Conservation (phyloP, 768 basidiomycete species). For the Termitomyces sp. region DNA sequence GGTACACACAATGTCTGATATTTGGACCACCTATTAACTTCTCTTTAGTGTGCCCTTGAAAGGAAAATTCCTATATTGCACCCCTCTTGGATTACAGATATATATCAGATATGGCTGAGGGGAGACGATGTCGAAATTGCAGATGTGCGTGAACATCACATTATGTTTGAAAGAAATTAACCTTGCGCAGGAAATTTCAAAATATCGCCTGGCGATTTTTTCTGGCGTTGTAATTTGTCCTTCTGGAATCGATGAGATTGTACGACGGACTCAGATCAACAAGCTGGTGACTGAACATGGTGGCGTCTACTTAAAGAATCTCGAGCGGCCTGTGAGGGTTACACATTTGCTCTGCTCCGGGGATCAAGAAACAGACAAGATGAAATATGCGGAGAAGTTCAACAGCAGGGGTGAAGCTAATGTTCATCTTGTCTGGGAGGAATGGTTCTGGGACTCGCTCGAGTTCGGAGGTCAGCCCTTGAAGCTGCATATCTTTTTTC, state of each 20-base stretch:
- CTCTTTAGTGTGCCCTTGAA: slow-evolving; percentile 70
- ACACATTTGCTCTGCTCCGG: slow-evolving; percentile 83
- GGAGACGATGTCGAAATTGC: slow-evolving; percentile 75
- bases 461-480: slow-evolving; percentile 54
- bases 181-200: slow-evolving; percentile 41
- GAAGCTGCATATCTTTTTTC: neutral
- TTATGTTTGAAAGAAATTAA: neutral
- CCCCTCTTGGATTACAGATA: slow-evolving; percentile 72
- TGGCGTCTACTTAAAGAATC: slow-evolving; percentile 66
- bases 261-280: slow-evolving; percentile 57
- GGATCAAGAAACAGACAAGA: slow-evolving; percentile 65
- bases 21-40: slow-evolving; percentile 2
- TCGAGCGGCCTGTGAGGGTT: slow-evolving; percentile 73
- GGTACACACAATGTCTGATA: slow-evolving; percentile 9
- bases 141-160: slow-evolving; percentile 36
- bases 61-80: slow-evolving; percentile 74
- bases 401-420: slow-evolving; percentile 63
- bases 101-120: slow-evolving; percentile 66
- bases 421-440: slow-evolving; percentile 85
- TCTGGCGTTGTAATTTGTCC: slow-evolving; percentile 61
- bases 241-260: slow-evolving; percentile 67
- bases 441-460: slow-evolving; percentile 95
- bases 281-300: slow-evolving; percentile 51
- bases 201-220: slow-evolving; percentile 70
- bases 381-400: slow-evolving; percentile 73